Percentiles rank a stretch among this genome's conserved stretches.
Conservation (phyloP, 73 alveolate species). For the Paramecium primaurelia region DNA sequence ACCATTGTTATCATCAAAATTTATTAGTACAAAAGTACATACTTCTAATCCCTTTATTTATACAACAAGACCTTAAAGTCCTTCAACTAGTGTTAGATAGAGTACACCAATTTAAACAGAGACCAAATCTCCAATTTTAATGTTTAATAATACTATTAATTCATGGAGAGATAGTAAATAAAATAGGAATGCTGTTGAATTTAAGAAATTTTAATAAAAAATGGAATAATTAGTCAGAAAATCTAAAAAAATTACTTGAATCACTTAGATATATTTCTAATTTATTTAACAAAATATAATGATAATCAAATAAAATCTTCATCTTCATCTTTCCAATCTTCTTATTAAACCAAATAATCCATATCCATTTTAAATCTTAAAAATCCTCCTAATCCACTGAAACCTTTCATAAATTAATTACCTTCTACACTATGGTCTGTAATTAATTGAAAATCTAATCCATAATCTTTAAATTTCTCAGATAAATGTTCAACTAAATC, state of each 20-base stretch:
- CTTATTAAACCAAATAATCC: conserved; percentile 66
- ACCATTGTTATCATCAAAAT: neutral
- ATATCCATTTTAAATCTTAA: conserved; percentile 92
- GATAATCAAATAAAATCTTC: conserved; percentile 63
- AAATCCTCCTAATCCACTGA: conserved; percentile 99
- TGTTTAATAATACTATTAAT: neutral
- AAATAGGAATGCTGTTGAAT: neutral
- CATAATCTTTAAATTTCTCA: conserved; percentile 88
- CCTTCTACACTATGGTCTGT: conserved; percentile 99
- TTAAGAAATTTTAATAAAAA: neutral
- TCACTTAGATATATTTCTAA: neutral
- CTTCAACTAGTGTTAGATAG: neutral
- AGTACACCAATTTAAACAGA: neutral
- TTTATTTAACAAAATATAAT: neutral
- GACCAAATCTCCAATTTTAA: neutral
- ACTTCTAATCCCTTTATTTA: neutral
- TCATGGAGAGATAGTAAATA: neutral
- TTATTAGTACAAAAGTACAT: neutral
- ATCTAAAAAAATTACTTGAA: neutral
- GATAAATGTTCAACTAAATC: conserved; percentile 96
- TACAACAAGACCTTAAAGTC: neutral
- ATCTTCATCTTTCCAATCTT: conserved; percentile 66
- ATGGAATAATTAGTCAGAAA: neutral
- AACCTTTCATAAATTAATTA: conserved; percentile 95
- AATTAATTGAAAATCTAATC: conserved; percentile 92